Conservation (phyloP, 73 alveolate genomes). For the Tetrahymena borealis region DNA sequence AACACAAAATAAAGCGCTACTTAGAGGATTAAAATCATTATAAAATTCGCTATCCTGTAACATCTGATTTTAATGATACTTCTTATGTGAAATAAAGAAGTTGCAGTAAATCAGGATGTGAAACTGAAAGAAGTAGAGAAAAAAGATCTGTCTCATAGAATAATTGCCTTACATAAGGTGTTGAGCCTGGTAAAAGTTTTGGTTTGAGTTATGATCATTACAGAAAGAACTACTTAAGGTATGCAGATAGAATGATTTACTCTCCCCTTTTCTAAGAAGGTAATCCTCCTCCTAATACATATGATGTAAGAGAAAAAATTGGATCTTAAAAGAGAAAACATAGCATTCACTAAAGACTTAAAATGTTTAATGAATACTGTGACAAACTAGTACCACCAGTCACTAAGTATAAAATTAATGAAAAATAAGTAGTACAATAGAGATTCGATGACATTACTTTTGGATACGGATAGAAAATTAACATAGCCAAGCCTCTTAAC, state of each 20-base stretch:
- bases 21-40: not conserved
- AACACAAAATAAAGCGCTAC: not conserved
- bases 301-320: not conserved
- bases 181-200: not conserved
- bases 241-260: not conserved
- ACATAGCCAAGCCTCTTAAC: not conserved
- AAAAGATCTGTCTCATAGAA: not conserved
- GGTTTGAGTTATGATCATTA: not conserved
- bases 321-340: not conserved
- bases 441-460: not conserved
- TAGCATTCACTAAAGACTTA: not conserved
- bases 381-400: not conserved
- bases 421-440: not conserved
- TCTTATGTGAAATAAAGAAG: not conserved
- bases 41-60: not conserved
- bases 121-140: not conserved
- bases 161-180: not conserved
- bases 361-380: not conserved
- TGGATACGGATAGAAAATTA: not conserved
- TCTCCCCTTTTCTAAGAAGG: conserved; percentile 3
- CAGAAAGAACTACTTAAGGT: not conserved
- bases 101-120: not conserved
- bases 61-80: not conserved
- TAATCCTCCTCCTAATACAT: not conserved
- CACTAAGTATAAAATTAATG: not conserved